Evolutionary conservation across 1,284 basidiomycete genomes (phyloP), one percentile per base, ranked within the genome.

Genomic region (Ustilago xerochloae): DNA sequence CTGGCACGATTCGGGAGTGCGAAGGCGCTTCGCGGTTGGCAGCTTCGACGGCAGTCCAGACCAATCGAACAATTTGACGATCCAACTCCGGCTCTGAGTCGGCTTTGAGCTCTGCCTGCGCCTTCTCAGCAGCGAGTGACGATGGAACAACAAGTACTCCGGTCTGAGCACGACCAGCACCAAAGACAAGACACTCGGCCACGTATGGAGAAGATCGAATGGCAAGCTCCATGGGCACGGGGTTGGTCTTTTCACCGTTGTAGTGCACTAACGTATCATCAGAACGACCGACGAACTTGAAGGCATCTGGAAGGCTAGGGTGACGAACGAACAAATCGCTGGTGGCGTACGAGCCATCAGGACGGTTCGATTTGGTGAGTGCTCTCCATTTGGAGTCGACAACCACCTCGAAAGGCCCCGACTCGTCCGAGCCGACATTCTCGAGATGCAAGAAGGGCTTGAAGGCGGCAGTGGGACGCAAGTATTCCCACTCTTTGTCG

Each of bases 401-500:
- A 30, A 88, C 86, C 1, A 89, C 84, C 77, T 90, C 89, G 64
- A 85, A 89, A 0, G 86, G 58, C n/a, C 63, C 48, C 4, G 47
- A 12, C 9, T 47, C 45, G 18, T 62, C 63, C 4, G 8, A 30
- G 16, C 60, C 57, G 5, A 8, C 22, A 32, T 70, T 58, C 33
- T 66, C 56, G 48, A 65, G 43, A 13, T 30, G 28, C 45, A 63
- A 32, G 43, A 32, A 63, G 3, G 46, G 46, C 16, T 35, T 26
- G 47, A 53, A 45, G 26, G 9, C 4, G 4, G 39, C 28, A 13
- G 69, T 79, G n/a, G 82, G 82, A 38, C 87, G 82, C 16, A 89
- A 79, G 86, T 87, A 90, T 72, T 89, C 88, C 89, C 90, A 90
- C 16, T 81, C 87, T 77, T 89, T 89, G 85, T 90, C 90, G 5